A percentile compares a stretch with the other conserved stretches of the same genome.
These are phyloP conservation scores for Kwoniella shandongensis DNA, from an alignment of 768 basidiomycete species.

Conservation along the genomic window DNA sequence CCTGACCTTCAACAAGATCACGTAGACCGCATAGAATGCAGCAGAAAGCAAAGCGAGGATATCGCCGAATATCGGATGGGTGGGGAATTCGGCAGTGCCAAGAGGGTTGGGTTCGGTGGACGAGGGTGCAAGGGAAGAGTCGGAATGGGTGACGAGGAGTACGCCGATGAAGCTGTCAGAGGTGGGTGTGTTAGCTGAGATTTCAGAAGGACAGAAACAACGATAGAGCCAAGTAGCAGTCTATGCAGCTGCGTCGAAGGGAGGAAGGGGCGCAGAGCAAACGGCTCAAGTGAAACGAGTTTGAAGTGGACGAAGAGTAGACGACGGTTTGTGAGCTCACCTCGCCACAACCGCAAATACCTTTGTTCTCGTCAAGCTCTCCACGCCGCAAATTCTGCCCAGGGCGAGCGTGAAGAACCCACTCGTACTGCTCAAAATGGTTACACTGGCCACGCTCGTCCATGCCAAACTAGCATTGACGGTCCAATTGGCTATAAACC, in stretches of 20 bases:
- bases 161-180: conserved; percentile 72
- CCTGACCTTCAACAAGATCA: conserved; percentile 82
- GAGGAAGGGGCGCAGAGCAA: too few species aligned
- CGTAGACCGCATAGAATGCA: conserved; percentile 81
- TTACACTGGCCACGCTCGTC: conserved; percentile 92
- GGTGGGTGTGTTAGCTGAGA: not conserved
- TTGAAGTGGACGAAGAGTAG: conserved; percentile 2
- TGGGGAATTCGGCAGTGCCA: conserved; percentile 21
- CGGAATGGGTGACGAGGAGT: conserved; percentile 81
- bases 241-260: too few species aligned
- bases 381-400: conserved; percentile 78
- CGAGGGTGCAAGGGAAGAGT: conserved; percentile 58
- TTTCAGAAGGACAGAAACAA: too few species aligned
- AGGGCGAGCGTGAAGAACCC: conserved; percentile 90
- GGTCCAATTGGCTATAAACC: conserved; percentile 91
- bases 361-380: conserved; percentile 71
- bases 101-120: conserved; percentile 13
- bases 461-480: conserved; percentile 78
- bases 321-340: conserved; percentile 56
- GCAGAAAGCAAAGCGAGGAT: conserved; percentile 80
- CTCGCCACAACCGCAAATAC: conserved; percentile 74
- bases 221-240: too few species aligned
- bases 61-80: conserved; percentile 69
- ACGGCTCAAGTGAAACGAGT: too few species aligned
- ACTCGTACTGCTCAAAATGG: conserved; percentile 83